Conservation (phyloP, 192 early-diverging fungal genomes). For the Coemansia sp. region DNA sequence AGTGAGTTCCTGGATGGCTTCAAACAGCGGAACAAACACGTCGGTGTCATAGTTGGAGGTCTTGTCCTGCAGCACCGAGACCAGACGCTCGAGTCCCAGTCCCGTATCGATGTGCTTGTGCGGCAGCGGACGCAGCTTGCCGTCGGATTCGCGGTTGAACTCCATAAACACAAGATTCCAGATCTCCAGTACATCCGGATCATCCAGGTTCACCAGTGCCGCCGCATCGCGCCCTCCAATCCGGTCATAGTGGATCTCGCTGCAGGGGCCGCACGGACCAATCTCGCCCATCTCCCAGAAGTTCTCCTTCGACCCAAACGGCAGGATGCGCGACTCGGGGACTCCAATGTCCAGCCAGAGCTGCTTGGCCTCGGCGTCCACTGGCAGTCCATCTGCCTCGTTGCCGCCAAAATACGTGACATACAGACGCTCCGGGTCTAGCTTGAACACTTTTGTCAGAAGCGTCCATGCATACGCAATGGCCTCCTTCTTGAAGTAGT, state of each 20-base stretch:
- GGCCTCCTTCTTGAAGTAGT: constrained; percentile 98
- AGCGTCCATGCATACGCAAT: constrained; percentile 90
- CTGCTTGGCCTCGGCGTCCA: constrained; percentile 90
- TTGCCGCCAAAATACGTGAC: constrained; percentile 97
- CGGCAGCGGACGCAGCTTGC: constrained; percentile 82
- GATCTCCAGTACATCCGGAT: constrained; percentile 97
- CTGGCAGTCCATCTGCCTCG: constrained; percentile 69
- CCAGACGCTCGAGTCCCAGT: constrained; percentile 93
- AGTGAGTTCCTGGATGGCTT: constrained; percentile 81
- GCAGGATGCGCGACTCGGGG: constrained; percentile 77
- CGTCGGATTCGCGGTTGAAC: constrained; percentile 94
- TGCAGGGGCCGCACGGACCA: constrained; percentile 97
- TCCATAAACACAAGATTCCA: constrained; percentile 99
- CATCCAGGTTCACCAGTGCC: constrained; percentile 91
- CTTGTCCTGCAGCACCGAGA: constrained; percentile 92
- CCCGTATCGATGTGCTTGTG: constrained; percentile 99
- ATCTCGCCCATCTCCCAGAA: constrained; percentile 99
- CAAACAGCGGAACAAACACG: constrained; percentile 82
- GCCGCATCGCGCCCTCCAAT: constrained; percentile 91
- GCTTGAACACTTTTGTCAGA: constrained; percentile 79
- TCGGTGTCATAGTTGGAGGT: constrained; percentile 98
- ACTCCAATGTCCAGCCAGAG: constrained; percentile 91
- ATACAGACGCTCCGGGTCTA: constrained; percentile 88
- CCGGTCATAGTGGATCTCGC: constrained; percentile 97
- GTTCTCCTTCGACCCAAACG: constrained; percentile 91